A percentile compares a stretch with the other conserved stretches of the same genome.
These are phyloP conservation scores for Gossypium armourianum DNA, from an alignment of 441 rosid species.

Conservation along the genomic window DNA sequence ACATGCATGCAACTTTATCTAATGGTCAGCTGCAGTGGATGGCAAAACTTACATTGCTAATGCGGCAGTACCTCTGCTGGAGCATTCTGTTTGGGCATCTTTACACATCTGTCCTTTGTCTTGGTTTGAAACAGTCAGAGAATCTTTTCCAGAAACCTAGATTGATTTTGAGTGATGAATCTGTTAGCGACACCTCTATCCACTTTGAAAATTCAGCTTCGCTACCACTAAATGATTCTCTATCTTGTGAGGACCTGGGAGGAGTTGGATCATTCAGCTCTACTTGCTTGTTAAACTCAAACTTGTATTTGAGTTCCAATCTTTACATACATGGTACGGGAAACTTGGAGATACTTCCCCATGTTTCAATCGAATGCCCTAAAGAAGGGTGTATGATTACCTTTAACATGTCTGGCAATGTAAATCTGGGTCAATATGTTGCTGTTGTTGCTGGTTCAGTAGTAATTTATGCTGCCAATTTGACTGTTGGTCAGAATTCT, in stretches of 20 bases:
- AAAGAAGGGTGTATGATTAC: conserved; percentile 53
- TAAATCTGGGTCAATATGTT: conserved; percentile 62
- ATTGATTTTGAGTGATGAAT: conserved; percentile 24
- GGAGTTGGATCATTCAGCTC: conserved; percentile 87
- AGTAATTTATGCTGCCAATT: conserved; percentile 47
- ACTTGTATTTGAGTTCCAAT: conserved; percentile 53
- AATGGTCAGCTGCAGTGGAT: conserved; percentile 17
- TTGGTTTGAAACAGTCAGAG: conserved; percentile 26
- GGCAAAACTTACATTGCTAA: conserved; percentile 33
- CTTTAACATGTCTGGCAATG: conserved; percentile 65
- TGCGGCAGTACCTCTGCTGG: conserved; percentile 37
- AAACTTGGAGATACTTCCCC: conserved; percentile 61
- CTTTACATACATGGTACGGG: conserved; percentile 56
- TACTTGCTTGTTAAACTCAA: conserved; percentile 64
- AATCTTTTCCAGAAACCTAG: conserved; percentile 22
- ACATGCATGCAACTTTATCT: conserved; percentile 9
- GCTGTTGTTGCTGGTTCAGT: conserved; percentile 61
- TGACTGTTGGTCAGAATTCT: conserved; percentile 51
- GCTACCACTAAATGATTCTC: conserved; percentile 18
- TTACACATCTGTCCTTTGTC: conserved; percentile 24
- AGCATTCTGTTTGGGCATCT: conserved; percentile 37
- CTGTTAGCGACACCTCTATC: conserved; percentile 19
- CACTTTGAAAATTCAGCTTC: conserved; percentile 19
- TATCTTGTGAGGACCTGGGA: conserved; percentile 60
- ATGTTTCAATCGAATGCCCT: conserved; percentile 57